phyloP scores from a whole-genome alignment of 768 basidiomycete species.

The Holtermanniella nyarrowii region DNA sequence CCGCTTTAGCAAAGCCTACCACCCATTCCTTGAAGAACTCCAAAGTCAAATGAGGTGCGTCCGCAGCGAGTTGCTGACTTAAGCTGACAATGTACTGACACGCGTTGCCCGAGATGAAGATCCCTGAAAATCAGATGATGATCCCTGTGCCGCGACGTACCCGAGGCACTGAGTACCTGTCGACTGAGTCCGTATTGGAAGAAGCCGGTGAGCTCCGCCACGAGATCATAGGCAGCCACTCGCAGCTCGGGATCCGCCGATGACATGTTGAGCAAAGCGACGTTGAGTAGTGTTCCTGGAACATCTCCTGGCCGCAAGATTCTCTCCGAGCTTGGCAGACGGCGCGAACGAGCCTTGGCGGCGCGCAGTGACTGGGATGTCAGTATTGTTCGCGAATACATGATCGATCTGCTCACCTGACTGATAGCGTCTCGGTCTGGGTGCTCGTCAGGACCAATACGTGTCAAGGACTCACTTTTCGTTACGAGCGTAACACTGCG shows the following conservation, averaged over 20 bases:
- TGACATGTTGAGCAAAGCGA: slow-evolving; percentile 69
- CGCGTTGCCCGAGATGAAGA: slow-evolving; percentile 24
- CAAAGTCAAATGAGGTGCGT: slow-evolving; percentile 61
- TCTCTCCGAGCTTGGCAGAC: slow-evolving; percentile 44
- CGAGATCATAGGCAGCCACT: slow-evolving; percentile 64
- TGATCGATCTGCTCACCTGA: too few relatives aligned
- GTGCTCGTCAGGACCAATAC: slow-evolving; percentile 2
- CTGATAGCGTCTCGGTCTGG: slow-evolving; percentile 53
- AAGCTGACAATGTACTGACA: slow-evolving; percentile 13
- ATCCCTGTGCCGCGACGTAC: slow-evolving; percentile 6
- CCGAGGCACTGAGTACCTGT: slow-evolving; percentile 6
- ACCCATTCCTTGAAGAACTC: slow-evolving; percentile 83
- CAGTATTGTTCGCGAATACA: too few relatives aligned
- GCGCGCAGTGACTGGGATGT: slow-evolving; percentile 29
- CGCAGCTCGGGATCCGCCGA: slow-evolving; percentile 66
- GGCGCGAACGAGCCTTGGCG: slow-evolving; percentile 17
- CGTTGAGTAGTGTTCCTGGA: slow-evolving; percentile 69
- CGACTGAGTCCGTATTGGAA: slow-evolving; percentile 23
- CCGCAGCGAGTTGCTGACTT: slow-evolving; percentile 14
- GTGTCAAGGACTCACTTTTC: slow-evolving; percentile 11
- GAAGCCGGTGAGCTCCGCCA: slow-evolving; percentile 40
- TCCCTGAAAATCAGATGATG: slow-evolving; percentile 7
- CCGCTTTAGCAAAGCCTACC: slow-evolving; percentile 46
- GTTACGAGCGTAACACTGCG: slow-evolving; percentile 24
- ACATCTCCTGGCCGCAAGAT: slow-evolving; percentile 73